Percentiles rank a stretch among this genome's conserved stretches.
These are phyloP conservation scores for Puccinia coronata DNA, from an alignment of 1,284 basidiomycete genomes.

Conservation along the genomic window DNA sequence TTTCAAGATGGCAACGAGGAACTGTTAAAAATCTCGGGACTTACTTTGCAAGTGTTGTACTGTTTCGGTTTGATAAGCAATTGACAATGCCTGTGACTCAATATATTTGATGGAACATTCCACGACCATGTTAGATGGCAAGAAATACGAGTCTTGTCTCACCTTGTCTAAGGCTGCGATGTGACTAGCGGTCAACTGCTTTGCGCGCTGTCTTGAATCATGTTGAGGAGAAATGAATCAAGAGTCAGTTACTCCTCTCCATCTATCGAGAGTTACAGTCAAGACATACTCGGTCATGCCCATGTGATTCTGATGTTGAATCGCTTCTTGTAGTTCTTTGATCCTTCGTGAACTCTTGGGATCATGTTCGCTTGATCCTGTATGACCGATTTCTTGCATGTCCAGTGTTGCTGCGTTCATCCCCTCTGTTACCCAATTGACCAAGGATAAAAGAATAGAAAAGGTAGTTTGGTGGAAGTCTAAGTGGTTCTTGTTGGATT, in stretches of 20 bases:
- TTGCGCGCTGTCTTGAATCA: not conserved
- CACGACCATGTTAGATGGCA: too few relatives aligned
- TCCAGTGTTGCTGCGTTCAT: too few relatives aligned
- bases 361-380: too few relatives aligned
- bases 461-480: too few relatives aligned
- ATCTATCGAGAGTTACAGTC: not conserved
- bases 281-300: slow-evolving; percentile 1
- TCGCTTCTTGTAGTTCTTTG: not conserved
- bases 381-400: too few relatives aligned
- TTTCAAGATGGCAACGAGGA: too few relatives aligned
- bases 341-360: too few relatives aligned
- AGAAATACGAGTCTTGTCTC: not conserved
- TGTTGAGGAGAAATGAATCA: not conserved
- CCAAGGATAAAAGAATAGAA: too few relatives aligned
- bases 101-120: not conserved
- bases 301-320: not conserved
- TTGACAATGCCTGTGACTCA: not conserved
- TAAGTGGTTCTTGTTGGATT: too few relatives aligned
- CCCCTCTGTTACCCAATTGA: too few relatives aligned
- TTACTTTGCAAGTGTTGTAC: slow-evolving; percentile 23
- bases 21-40: not conserved
- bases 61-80: not conserved
- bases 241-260: not conserved
- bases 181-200: not conserved
- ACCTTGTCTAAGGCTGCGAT: slow-evolving; percentile 24